Percentiles rank a stretch among this genome's conserved stretches.
Evolutionary conservation across 192 early-diverging fungal genomes (phyloP).

Genomic region (Umbelopsis sp.): DNA sequence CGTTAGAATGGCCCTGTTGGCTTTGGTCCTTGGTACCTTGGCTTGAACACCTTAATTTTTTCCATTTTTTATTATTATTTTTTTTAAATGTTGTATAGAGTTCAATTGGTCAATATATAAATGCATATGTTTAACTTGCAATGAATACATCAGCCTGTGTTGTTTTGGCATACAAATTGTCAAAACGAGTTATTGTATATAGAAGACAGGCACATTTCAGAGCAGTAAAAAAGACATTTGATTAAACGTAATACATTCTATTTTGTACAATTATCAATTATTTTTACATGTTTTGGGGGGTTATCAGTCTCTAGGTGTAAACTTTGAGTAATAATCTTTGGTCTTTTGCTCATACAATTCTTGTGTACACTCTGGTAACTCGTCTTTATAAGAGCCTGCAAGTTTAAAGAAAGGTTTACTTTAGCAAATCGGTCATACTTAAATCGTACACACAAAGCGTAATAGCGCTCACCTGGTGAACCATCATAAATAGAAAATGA

Average conservation of each 20-base stretch:
- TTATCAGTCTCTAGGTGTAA: conserved; percentile 51
- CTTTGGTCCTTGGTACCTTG: conserved; percentile 69
- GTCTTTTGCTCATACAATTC: conserved; percentile 76
- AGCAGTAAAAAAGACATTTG: neutral
- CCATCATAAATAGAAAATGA: conserved; percentile 90
- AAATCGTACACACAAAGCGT: neutral
- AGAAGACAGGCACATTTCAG: neutral
- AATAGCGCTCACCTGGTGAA: conserved; percentile 63
- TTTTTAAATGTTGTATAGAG: conserved; percentile 1
- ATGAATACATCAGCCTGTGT: neutral
- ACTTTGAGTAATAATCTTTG: conserved; percentile 80
- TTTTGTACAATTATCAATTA: neutral
- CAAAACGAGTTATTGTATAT: neutral
- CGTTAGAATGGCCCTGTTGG: conserved; percentile 96
- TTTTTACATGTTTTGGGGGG: neutral
- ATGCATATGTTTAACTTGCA: conserved; percentile 6
- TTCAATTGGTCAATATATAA: conserved; percentile 6
- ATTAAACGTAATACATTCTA: neutral
- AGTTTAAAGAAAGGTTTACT: neutral
- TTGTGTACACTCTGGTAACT: conserved; percentile 87
- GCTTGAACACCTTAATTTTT: conserved; percentile 23
- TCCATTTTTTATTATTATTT: neutral
- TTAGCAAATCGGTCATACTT: neutral
- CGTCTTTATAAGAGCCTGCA: conserved; percentile 66
- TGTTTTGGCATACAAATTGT: no score